These are phyloP conservation scores for Phyllosticta ampelicida DNA, from an alignment of 2,329 filamentous ascomycete genomes.

Conservation along the genomic window DNA sequence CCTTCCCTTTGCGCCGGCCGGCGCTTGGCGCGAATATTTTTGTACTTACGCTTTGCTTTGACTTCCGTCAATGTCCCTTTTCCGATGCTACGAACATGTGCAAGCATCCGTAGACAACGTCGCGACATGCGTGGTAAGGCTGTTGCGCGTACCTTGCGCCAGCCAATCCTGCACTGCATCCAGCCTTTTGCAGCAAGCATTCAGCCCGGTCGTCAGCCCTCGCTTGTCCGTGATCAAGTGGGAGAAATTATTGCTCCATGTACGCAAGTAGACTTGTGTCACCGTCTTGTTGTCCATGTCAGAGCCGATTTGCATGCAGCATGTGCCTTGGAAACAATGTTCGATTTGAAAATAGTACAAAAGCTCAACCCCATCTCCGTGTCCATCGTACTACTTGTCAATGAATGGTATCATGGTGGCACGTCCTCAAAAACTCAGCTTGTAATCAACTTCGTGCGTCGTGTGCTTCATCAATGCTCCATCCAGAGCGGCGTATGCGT, in stretches of 20 bases:
- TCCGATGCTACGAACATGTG: background rate
- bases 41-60: too few relatives aligned
- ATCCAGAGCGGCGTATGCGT: conserved; percentile 24
- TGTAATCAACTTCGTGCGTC: conserved; percentile 22
- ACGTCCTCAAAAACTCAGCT: conserved; percentile 12
- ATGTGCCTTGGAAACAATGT: too few relatives aligned
- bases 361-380: background rate
- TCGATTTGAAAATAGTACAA: too few relatives aligned
- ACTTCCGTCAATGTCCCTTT: background rate
- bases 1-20: background rate
- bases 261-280: too few relatives aligned
- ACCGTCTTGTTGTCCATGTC: too few relatives aligned
- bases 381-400: background rate
- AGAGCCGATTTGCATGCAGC: too few relatives aligned
- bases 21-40: background rate
- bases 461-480: conserved; percentile 24
- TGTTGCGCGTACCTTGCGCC: conserved; percentile 5
- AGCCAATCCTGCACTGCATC: background rate
- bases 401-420: background rate
- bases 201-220: background rate
- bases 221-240: too few relatives aligned
- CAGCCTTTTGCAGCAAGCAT: background rate
- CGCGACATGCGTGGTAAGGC: background rate
- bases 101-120: too few relatives aligned
- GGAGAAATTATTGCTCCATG: too few relatives aligned